phyloP scores from a whole-genome alignment of 805 yeast species.

The Zygoascus bituminiphila region DNA sequence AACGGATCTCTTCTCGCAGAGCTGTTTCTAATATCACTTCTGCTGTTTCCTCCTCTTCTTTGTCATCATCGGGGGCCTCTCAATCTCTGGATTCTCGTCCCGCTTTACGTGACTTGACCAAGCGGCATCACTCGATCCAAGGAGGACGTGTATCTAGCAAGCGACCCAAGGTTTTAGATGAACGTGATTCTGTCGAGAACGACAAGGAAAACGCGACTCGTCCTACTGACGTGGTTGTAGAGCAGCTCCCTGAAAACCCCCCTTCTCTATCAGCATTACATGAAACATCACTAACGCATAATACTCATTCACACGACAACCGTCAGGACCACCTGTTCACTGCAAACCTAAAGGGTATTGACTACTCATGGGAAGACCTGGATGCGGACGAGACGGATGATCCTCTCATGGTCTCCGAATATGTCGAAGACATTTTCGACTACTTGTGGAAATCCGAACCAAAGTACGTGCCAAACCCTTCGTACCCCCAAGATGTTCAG shows the following conservation, averaged over 20 bases:
- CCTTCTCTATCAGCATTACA: too few species aligned
- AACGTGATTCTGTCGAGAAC: neutral
- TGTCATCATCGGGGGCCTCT: neutral
- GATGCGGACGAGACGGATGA: constrained; percentile 34
- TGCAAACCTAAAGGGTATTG: neutral
- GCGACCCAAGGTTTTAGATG: constrained; percentile 1
- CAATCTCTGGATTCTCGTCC: neutral
- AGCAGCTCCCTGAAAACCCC: neutral
- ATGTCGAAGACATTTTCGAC: constrained; percentile 77
- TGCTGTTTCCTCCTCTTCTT: neutral
- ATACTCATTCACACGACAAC: neutral
- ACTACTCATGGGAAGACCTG: constrained; percentile 22
- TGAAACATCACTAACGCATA: neutral
- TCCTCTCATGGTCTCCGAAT: constrained; percentile 83
- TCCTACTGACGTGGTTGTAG: neutral
- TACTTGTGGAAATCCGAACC: constrained; percentile 67
- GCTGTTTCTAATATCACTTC: neutral
- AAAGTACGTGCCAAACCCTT: constrained; percentile 53
- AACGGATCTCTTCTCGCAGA: neutral
- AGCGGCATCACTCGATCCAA: neutral
- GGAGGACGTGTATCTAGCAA: neutral
- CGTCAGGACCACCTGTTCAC: neutral
- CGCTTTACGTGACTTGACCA: neutral
- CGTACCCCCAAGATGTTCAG: constrained; percentile 53
- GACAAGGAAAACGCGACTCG: constrained; percentile 1